Conservation (phyloP, 495 filamentous ascomycete species). For the Schizothecium vesticola region DNA sequence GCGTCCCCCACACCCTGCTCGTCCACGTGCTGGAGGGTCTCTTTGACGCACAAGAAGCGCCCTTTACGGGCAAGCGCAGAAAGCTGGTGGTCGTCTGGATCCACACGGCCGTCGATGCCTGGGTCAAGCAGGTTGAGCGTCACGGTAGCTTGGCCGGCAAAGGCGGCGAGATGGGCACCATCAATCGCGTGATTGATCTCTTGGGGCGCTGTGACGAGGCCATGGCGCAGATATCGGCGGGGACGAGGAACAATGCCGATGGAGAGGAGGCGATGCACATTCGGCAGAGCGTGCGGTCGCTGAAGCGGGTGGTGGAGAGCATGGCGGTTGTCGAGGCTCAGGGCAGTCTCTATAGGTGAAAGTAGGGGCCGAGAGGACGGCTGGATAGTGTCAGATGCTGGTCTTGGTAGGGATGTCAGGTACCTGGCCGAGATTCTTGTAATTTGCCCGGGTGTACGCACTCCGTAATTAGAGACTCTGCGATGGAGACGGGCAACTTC, state of each 20-base stretch:
- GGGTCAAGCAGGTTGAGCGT: constrained; percentile 39
- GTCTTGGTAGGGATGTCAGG: neutral
- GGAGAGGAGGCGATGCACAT: constrained; percentile 28
- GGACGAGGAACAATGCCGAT: constrained; percentile 21
- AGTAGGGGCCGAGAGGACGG: neutral
- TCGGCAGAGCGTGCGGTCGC: constrained; percentile 12
- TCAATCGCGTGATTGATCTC: constrained; percentile 39
- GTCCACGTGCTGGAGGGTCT: constrained; percentile 73
- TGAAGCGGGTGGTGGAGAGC: constrained; percentile 28
- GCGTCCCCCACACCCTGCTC: constrained; percentile 67
- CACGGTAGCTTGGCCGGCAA: constrained; percentile 26
- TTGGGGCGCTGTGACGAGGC: constrained; percentile 36
- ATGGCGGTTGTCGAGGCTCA: constrained; percentile 13
- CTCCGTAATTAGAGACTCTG: neutral
- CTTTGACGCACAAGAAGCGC: constrained; percentile 77
- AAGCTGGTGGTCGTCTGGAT: constrained; percentile 42
- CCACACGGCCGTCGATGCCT: constrained; percentile 30
- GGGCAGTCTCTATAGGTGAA: constrained; percentile 22
- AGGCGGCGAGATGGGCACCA: constrained; percentile 29
- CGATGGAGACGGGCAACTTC: neutral
- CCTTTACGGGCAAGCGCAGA: constrained; percentile 61
- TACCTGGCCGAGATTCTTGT: neutral
- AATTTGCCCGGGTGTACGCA: neutral
- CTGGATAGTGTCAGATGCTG: neutral
- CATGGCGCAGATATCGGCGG: constrained; percentile 19